phyloP scores from a whole-genome alignment of 164 flowering plant species.

The Dillenia suffruticosa region DNA sequence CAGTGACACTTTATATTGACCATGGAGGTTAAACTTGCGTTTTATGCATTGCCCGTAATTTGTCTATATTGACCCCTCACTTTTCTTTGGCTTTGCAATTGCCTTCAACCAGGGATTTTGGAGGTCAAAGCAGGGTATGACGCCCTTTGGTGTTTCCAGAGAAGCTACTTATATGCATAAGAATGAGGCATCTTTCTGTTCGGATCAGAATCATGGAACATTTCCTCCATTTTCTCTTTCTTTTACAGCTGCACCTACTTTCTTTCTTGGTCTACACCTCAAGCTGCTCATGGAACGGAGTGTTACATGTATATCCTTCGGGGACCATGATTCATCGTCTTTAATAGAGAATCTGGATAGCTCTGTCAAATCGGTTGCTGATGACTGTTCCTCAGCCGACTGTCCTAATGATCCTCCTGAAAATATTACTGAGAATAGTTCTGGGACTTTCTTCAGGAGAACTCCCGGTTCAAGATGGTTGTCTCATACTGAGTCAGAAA shows the following conservation, averaged over 20 bases:
- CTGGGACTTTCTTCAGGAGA: slow-evolving; percentile 10
- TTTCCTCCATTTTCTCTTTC: slow-evolving; percentile 57
- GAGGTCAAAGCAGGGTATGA: slow-evolving; percentile 26
- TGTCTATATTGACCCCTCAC: too few species aligned
- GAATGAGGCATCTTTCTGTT: slow-evolving; percentile 14
- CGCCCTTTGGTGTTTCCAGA: slow-evolving; percentile 21
- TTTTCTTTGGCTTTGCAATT: not conserved
- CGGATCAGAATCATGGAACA: slow-evolving; percentile 26
- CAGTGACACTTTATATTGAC: too few species aligned
- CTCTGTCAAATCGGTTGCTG: slow-evolving; percentile 12
- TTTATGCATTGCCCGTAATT: too few species aligned
- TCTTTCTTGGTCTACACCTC: slow-evolving; percentile 66
- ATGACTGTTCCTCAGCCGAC: slow-evolving; percentile 16
- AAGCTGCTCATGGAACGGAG: slow-evolving; percentile 61
- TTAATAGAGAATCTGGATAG: slow-evolving; percentile 19
- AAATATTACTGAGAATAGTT: slow-evolving; percentile 9
- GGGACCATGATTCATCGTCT: slow-evolving; percentile 21
- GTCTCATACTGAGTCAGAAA: slow-evolving; percentile 17
- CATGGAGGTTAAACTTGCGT: too few species aligned
- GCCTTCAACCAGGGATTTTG: slow-evolving; percentile 27
- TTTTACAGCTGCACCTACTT: slow-evolving; percentile 64
- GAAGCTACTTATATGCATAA: slow-evolving; percentile 23
- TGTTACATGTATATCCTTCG: slow-evolving; percentile 30
- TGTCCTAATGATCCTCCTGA: slow-evolving; percentile 16
- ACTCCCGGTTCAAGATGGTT: slow-evolving; percentile 19